phyloP scores from a whole-genome alignment of 768 basidiomycete species.

The Leccinum truebloodii region DNA sequence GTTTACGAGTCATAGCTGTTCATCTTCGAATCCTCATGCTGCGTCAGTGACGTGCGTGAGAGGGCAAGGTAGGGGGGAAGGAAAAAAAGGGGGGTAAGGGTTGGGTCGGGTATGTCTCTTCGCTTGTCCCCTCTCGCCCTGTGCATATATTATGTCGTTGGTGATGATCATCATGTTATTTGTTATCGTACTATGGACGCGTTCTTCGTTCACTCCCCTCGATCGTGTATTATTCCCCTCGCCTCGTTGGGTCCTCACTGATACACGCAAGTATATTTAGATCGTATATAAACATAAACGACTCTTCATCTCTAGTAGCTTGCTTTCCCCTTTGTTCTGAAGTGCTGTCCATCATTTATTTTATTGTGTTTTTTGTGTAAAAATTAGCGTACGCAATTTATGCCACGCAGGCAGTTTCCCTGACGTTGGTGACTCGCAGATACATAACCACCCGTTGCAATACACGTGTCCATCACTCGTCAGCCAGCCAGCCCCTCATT shows the following conservation, averaged over 20 bases:
- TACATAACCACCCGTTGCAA: background rate
- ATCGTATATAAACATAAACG: slow-evolving; percentile 16
- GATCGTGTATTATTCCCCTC: slow-evolving; percentile 8
- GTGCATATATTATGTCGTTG: slow-evolving; percentile 1
- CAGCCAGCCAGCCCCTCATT: background rate
- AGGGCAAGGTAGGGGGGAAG: background rate
- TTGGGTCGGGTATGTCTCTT: slow-evolving; percentile 3
- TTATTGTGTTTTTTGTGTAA: background rate
- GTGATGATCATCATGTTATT: slow-evolving; percentile 4
- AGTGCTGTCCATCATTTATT: background rate
- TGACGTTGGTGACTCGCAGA: background rate
- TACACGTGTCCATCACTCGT: slow-evolving; percentile 12
- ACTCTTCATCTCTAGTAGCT: background rate
- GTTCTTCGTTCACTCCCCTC: background rate
- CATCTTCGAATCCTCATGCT: slow-evolving; percentile 12
- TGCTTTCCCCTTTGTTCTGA: slow-evolving; percentile 1
- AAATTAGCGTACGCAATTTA: background rate
- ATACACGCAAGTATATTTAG: slow-evolving; percentile 14
- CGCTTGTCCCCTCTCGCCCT: slow-evolving; percentile 4
- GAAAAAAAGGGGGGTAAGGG: background rate
- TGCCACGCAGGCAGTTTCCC: background rate
- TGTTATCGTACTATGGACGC: slow-evolving; percentile 7
- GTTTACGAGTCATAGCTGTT: slow-evolving; percentile 17
- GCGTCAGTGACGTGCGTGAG: slow-evolving; percentile 1
- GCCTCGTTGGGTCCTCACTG: background rate